A percentile compares a stretch with the other conserved stretches of the same genome.
These are phyloP conservation scores for Cadophora sp. DNA, from an alignment of 2,329 filamentous ascomycete genomes.

Conservation along the genomic window DNA sequence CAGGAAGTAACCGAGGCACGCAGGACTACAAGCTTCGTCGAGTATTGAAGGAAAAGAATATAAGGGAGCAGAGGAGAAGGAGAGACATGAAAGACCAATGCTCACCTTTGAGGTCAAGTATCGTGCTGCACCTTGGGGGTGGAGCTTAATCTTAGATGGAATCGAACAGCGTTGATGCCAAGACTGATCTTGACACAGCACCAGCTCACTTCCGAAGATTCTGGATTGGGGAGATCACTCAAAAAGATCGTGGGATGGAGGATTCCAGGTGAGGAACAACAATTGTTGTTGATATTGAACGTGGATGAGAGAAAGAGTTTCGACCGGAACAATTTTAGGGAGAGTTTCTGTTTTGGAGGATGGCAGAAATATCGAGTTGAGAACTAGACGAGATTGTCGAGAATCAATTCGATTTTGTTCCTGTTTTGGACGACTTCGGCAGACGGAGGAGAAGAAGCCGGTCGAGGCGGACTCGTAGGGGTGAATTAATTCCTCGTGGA, in stretches of 20 bases:
- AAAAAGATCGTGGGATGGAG: conserved; percentile 28
- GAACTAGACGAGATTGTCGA: conserved; percentile 5
- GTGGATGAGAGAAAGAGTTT: conserved; percentile 16
- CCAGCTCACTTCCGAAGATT: conserved; percentile 20
- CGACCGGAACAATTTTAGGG: conserved; percentile 18
- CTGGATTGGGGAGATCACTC: conserved; percentile 17
- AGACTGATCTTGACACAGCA: conserved; percentile 25
- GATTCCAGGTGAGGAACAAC: conserved; percentile 19
- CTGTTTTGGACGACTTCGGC: not conserved
- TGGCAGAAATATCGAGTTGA: conserved; percentile 10
- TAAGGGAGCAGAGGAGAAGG: not conserved
- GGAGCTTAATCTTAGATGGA: conserved; percentile 37
- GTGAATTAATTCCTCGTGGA: conserved; percentile 30
- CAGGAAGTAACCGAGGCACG: conserved; percentile 7
- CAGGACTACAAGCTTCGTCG: not conserved
- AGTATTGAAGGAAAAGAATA: conserved; percentile 13
- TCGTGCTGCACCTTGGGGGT: conserved; percentile 22
- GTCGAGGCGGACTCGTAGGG: conserved; percentile 20
- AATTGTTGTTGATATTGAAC: conserved; percentile 16
- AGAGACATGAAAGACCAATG: conserved; percentile 13
- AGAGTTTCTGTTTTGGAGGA: conserved; percentile 13
- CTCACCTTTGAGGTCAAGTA: conserved; percentile 31
- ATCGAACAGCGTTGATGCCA: conserved; percentile 24
- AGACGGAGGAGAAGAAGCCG: conserved; percentile 2
- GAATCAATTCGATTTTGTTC: conserved; percentile 10